A percentile compares a stretch with the other conserved stretches of the same genome.
phyloP scores from a whole-genome alignment of 1,284 basidiomycete genomes.

The Ustilago cynodontis region DNA sequence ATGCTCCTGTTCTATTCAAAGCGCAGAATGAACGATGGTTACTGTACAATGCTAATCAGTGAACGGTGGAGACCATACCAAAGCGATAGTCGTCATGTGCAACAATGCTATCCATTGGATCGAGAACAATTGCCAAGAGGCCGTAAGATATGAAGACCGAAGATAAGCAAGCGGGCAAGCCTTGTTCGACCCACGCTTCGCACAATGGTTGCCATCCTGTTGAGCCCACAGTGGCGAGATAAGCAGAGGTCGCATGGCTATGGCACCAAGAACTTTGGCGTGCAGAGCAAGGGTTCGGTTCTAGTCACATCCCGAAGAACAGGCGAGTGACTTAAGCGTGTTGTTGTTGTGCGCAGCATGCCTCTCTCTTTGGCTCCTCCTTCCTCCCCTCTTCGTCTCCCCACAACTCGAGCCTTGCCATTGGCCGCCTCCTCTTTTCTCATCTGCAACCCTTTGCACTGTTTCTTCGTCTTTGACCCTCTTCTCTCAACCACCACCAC shows the following conservation, averaged over 20 bases:
- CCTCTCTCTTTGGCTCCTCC: neutral
- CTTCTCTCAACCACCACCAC: conserved; percentile 6
- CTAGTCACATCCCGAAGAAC: neutral
- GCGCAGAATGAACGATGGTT: neutral
- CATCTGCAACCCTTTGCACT: conserved; percentile 9
- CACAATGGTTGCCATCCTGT: neutral
- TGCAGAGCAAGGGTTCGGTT: conserved; percentile 14
- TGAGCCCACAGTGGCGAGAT: neutral
- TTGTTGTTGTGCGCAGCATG: neutral
- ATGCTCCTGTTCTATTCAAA: neutral
- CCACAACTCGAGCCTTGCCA: conserved; percentile 15
- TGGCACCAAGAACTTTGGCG: neutral
- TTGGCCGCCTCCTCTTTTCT: conserved; percentile 14
- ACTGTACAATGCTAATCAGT: conserved; percentile 1
- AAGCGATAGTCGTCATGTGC: conserved; percentile 5
- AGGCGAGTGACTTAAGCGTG: neutral
- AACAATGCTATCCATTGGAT: neutral
- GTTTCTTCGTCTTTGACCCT: neutral
- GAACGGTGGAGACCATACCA: conserved; percentile 1
- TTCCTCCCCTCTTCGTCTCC: neutral
- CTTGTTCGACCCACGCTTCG: neutral
- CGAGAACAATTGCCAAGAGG: neutral
- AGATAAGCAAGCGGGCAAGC: neutral
- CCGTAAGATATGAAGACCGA: neutral
- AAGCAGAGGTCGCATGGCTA: conserved; percentile 1